Base-by-base conservation (phyloP, 495 filamentous ascomycete species). In the Penicillium fimorum region DNA sequence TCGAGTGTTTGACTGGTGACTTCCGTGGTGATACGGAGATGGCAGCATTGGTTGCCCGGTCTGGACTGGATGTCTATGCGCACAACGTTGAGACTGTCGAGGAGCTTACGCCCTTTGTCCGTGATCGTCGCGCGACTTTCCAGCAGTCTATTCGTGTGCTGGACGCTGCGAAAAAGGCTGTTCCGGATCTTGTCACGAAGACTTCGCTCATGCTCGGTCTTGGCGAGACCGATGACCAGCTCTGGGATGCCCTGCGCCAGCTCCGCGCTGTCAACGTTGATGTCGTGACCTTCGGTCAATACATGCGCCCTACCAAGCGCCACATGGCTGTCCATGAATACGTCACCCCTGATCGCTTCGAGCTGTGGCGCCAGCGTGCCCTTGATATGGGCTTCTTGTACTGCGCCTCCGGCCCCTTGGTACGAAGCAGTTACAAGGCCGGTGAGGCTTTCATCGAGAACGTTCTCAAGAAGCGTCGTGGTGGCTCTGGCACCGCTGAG, bases 401-500 rank as follows among this genome's bases (percentile, higher is more conserved):
- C 69, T 94, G 91, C 70, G 94, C 94, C 5, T 93, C 89, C 42
- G 94, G 94, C 5, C 94, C 94, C 2, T 72, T 98, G 44, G 94
- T 98, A 8, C 79, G 94, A 56, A 95, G 90, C 50, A 92, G 88
- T 32, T 98, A 98, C 73, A 98, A 98, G 76, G 94, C 94, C 11
- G 94, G 94, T 8, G 94, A 98, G 76, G 91, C 90, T 0, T 98
- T 98, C 73, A 97, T 98, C 57, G 95, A 98, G 79, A 97, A 98
- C 62, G 94, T 97, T 8, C 74, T 98, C 41, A 89, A 88, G 79
- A 96, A 96, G 84, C 80, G 93, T 50, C 81, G 82, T 13, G 78
- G 80, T 27, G 66, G 59, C 3, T 48, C 60, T 50, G 59, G 58
- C 11, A 41, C 66, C 20, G 63, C 61, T 22, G 61, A 64, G 53